A percentile compares a stretch with the other conserved stretches of the same genome.
phyloP scores from a whole-genome alignment of 2,329 filamentous ascomycete species.

The Esteya vermicola region DNA sequence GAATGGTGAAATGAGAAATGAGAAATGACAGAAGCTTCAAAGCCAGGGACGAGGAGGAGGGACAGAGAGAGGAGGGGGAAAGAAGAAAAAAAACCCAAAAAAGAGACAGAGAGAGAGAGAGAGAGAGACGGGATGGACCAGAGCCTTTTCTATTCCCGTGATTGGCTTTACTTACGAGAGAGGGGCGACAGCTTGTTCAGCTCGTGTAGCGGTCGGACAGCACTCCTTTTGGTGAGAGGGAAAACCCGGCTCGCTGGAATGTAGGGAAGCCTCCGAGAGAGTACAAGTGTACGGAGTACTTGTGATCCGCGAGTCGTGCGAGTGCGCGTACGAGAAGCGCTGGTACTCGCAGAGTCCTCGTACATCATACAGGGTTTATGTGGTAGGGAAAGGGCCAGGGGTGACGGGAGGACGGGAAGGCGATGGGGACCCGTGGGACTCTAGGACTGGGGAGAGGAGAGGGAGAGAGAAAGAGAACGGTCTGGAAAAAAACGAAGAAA shows the following conservation, averaged over 20 bases:
- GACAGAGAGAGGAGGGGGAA: not conserved
- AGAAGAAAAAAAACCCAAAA: not conserved
- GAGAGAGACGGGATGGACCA: not conserved
- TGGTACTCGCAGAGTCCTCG: too few species aligned
- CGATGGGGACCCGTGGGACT: not conserved
- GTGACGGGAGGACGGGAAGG: not conserved
- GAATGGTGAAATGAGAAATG: too few species aligned
- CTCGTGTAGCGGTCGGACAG: conserved; percentile 1
- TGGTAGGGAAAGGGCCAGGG: not conserved
- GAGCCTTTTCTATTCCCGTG: not conserved
- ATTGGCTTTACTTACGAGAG: not conserved
- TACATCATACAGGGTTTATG: not conserved
- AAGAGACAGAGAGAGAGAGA: not conserved
- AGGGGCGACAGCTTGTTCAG: not conserved
- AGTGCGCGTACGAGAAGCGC: not conserved
- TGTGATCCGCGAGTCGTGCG: too few species aligned
- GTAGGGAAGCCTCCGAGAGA: not conserved
- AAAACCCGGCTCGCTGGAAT: conserved; percentile 4
- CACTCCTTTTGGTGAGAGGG: not conserved
- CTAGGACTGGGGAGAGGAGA: too few species aligned
- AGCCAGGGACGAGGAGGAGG: not conserved
- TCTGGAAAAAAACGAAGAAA: too few species aligned
- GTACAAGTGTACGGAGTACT: not conserved
- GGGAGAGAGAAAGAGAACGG: not conserved
- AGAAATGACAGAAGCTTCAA: not conserved